Evolutionary conservation across 768 basidiomycete species (phyloP).

Genomic region (Tephrocybe sp.): DNA sequence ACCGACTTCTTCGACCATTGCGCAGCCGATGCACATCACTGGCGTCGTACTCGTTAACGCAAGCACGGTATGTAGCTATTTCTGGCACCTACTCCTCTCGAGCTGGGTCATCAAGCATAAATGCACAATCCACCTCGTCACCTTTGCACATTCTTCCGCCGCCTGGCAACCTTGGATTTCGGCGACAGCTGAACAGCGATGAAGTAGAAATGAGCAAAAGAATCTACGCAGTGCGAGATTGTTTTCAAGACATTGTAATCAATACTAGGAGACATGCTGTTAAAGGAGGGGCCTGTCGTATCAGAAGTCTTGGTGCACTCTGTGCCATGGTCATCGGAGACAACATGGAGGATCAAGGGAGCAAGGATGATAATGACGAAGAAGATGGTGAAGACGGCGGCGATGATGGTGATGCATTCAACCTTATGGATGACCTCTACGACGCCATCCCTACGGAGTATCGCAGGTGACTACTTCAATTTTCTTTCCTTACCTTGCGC

Average conservation of each 20-base stretch:
- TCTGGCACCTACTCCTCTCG: slow-evolving; percentile 3
- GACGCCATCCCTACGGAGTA: slow-evolving; percentile 51
- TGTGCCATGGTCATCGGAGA: slow-evolving; percentile 50
- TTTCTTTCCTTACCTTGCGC: too few species aligned
- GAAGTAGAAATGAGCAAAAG: slow-evolving; percentile 40
- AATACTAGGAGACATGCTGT: slow-evolving; percentile 23
- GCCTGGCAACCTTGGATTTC: slow-evolving; percentile 31
- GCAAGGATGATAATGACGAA: background rate
- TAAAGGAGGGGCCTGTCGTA: slow-evolving; percentile 16
- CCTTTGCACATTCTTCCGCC: slow-evolving; percentile 39
- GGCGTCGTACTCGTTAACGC: slow-evolving; percentile 9
- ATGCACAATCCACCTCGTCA: slow-evolving; percentile 17
- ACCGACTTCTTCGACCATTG: slow-evolving; percentile 23
- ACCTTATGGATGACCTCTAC: slow-evolving; percentile 42
- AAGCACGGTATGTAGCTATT: background rate
- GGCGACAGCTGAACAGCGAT: slow-evolving; percentile 32
- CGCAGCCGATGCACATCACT: slow-evolving; percentile 23
- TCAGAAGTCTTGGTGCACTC: slow-evolving; percentile 39
- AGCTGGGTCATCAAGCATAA: background rate
- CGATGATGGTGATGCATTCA: slow-evolving; percentile 23
- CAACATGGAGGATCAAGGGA: slow-evolving; percentile 35
- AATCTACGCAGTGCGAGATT: slow-evolving; percentile 54
- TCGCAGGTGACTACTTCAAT: slow-evolving; percentile 40
- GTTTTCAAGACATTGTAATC: slow-evolving; percentile 50
- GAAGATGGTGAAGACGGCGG: slow-evolving; percentile 24